Evolutionary conservation across 177 flowering plant genomes (phyloP).

Genomic region (Vitis hybrid): DNA sequence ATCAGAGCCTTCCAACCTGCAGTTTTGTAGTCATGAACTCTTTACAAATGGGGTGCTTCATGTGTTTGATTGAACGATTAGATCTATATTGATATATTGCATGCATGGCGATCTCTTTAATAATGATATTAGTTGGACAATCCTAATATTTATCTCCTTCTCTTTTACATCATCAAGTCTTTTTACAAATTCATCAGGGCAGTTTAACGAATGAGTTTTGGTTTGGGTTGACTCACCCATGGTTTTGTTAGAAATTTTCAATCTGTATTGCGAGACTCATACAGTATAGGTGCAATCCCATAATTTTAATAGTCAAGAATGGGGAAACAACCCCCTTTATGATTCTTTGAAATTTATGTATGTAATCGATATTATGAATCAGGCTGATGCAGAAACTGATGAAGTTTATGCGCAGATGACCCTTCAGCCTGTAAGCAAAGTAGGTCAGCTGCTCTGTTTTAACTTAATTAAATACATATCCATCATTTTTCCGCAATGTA

Average conservation of each 20-base stretch:
- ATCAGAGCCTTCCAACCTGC: conserved; percentile 19
- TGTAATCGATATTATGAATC: conserved; percentile 9
- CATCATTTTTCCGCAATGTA: background rate
- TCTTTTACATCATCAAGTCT: background rate
- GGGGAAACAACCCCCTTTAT: background rate
- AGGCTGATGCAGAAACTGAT: conserved; percentile 93
- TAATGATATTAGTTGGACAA: background rate
- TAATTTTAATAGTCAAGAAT: background rate
- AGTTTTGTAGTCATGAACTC: background rate
- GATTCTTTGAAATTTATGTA: background rate
- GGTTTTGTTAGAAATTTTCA: too few relatives aligned
- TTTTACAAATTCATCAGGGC: background rate
- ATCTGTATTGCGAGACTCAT: background rate
- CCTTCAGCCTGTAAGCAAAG: conserved; percentile 87
- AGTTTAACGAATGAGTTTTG: background rate
- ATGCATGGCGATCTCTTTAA: background rate
- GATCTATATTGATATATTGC: background rate
- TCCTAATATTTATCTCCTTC: background rate
- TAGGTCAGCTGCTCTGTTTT: conserved; percentile 34
- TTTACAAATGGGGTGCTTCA: background rate
- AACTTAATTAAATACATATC: conserved; percentile 1
- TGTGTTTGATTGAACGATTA: background rate
- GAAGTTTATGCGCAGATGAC: conserved; percentile 98
- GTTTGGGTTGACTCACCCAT: too few relatives aligned
- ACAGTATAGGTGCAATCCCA: background rate